A percentile compares a stretch with the other conserved stretches of the same genome.
phyloP scores from a whole-genome alignment of 2,329 filamentous ascomycete species.

The Lomentospora prolificans region DNA sequence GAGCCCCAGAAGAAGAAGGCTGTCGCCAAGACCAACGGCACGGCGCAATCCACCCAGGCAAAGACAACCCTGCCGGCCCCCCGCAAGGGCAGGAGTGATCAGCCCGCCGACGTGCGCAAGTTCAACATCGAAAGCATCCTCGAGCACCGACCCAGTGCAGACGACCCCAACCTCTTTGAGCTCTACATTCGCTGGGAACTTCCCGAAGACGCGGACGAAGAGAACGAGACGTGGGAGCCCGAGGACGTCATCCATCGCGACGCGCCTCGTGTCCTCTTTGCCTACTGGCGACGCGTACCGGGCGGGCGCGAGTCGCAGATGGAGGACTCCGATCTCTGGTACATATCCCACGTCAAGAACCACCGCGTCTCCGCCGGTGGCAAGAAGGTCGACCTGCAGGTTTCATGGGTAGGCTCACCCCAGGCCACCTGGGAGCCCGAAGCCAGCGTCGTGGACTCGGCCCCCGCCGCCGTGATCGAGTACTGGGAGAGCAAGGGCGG shows the following conservation, averaged over 20 bases:
- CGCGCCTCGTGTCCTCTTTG: conserved; percentile 19
- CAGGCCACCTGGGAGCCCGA: conserved; percentile 22
- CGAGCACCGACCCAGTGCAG: background rate
- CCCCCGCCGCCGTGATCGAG: conserved; percentile 17
- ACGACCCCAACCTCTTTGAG: conserved; percentile 4
- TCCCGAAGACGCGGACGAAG: conserved; percentile 11
- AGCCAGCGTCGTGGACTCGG: conserved; percentile 17
- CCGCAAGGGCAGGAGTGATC: background rate
- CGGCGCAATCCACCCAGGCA: background rate
- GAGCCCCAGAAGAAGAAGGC: background rate
- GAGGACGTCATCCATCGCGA: conserved; percentile 24
- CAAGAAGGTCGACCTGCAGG: conserved; percentile 17
- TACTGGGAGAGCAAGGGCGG: conserved; percentile 16
- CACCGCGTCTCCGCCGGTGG: conserved; percentile 17
- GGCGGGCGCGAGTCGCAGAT: conserved; percentile 24
- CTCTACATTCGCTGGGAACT: background rate
- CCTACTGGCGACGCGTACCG: conserved; percentile 20
- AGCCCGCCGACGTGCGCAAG: background rate
- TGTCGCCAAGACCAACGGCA: background rate
- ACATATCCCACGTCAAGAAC: conserved; percentile 22
- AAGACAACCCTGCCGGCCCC: too few relatives aligned
- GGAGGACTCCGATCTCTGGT: conserved; percentile 19
- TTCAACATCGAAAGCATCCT: background rate
- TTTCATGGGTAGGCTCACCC: conserved; percentile 25
- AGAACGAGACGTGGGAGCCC: conserved; percentile 23